Evolutionary conservation across 2,329 filamentous ascomycete species (phyloP).

Genomic region (Chaetomiaceae sp.): DNA sequence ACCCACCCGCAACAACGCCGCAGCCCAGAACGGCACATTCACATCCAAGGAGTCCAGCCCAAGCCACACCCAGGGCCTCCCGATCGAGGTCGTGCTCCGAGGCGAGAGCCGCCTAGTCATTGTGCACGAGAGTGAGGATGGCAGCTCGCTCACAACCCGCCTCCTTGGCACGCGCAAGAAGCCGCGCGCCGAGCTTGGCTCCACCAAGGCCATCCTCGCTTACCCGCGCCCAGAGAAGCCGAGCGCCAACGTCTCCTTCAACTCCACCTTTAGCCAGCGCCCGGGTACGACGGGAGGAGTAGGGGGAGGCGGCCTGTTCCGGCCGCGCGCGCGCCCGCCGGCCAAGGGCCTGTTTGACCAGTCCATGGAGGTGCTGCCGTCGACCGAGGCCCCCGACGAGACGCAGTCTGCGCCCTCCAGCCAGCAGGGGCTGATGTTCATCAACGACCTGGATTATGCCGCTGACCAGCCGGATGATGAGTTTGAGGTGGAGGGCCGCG

Average conservation of each 20-base stretch:
- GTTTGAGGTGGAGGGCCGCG: conserved; percentile 42
- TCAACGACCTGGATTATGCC: conserved; percentile 47
- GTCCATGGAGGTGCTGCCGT: conserved; percentile 22
- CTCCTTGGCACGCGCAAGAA: conserved; percentile 39
- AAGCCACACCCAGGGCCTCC: conserved; percentile 35
- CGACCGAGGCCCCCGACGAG: conserved; percentile 28
- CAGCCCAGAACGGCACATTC: conserved; percentile 21
- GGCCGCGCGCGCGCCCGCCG: conserved; percentile 22
- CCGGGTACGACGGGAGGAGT: conserved; percentile 24
- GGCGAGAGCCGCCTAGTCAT: conserved; percentile 54
- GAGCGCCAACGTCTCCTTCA: conserved; percentile 42
- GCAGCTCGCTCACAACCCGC: conserved; percentile 26
- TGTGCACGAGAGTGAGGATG: conserved; percentile 49
- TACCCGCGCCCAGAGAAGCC: conserved; percentile 43
- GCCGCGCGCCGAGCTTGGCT: conserved; percentile 27
- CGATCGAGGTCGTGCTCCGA: conserved; percentile 50
- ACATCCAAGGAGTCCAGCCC: conserved; percentile 12
- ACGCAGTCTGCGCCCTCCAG: conserved; percentile 25
- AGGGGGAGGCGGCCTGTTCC: conserved; percentile 34
- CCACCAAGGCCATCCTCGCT: conserved; percentile 52
- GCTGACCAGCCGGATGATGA: conserved; percentile 50
- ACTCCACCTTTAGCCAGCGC: conserved; percentile 43
- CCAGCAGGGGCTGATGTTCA: conserved; percentile 43
- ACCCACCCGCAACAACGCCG: not conserved
- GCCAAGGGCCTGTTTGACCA: conserved; percentile 25